These are phyloP conservation scores for Pichia scutulata DNA, from an alignment of 805 yeast genomes.

Conservation along the genomic window DNA sequence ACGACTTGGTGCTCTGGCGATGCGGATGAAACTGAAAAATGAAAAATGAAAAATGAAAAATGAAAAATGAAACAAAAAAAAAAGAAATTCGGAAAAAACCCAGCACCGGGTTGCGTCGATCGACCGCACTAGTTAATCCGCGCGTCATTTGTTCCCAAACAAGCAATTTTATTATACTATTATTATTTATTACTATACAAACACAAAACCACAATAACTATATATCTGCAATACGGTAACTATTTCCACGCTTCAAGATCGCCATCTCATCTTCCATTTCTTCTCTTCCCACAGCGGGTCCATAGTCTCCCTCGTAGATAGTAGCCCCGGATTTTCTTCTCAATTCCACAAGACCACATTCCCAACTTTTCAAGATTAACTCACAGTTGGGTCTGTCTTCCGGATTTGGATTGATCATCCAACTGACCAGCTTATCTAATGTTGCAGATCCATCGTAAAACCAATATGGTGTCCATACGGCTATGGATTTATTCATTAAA, in stretches of 20 bases:
- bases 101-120: too few species aligned
- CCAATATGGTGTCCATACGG: conserved; percentile 75
- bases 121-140: too few species aligned
- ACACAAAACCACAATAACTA: too few species aligned
- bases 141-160: too few species aligned
- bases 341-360: conserved; percentile 68
- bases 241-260: conserved; percentile 1
- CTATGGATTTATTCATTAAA: neutral
- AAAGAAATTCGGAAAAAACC: too few species aligned
- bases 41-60: too few species aligned
- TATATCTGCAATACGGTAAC: conserved; percentile 1
- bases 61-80: too few species aligned
- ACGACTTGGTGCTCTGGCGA: too few species aligned
- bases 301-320: conserved; percentile 92
- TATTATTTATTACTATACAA: too few species aligned
- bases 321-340: conserved; percentile 89
- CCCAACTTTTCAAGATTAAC: conserved; percentile 60
- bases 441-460: conserved; percentile 63
- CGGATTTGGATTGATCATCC: conserved; percentile 88
- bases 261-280: conserved; percentile 27
- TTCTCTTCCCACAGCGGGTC: conserved; percentile 42
- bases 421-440: conserved; percentile 70
- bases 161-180: too few species aligned
- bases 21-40: too few species aligned
- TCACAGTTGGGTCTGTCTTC: conserved; percentile 71